Evolutionary conservation across 345 rosid species (phyloP), one percentile per base, ranked within the genome.

Genomic region (Aurinia saxatilis): DNA sequence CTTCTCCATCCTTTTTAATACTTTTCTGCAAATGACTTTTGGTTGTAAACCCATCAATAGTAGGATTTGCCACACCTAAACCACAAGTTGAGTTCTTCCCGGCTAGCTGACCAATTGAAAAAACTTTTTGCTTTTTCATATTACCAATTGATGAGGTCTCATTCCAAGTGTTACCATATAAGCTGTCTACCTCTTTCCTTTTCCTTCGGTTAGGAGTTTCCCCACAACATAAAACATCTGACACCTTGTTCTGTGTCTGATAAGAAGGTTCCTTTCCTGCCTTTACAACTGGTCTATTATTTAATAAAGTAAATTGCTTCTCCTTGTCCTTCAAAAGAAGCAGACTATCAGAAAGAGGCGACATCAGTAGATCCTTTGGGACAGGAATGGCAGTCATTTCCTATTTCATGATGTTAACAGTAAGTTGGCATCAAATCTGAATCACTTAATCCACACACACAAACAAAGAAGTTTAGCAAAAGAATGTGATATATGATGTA

Each of bases 331-430:
- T 65, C 71, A 81, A 52, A 62, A 48, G 68, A 60, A 81, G 61
- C 40, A 87, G 74, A 72, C 68, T 74, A 9, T 78, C 83, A 65
- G 80, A 79, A 63, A 90, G 88, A 56, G 97, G 93, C 7, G 93
- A 90, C 73, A 85, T 44, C 52, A 87, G 59, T 51, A 37, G 70
- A 48, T 68, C 71, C 52, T 77, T 76, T 53, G 82, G 81, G 55
- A 85, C 78, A 8, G 68, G 74, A 63, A 70, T 54, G 38, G 82
- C 76, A 57, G 84, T 80, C 97, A 87, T 85, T 30, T 71, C 80
- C 97, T 87, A 82, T 74, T 78, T 68, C 62, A 67, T 35, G 34
- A 66, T 52, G 42, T 64, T 36, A 79, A 39, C 49, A 44, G 55
- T 58, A 34, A 72, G 50, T 29, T 34, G 55, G 10, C 54, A 35